Percentiles rank a stretch among this genome's conserved stretches.
phyloP scores from a whole-genome alignment of 495 filamentous ascomycete genomes.

The Penicillium odoratum region DNA sequence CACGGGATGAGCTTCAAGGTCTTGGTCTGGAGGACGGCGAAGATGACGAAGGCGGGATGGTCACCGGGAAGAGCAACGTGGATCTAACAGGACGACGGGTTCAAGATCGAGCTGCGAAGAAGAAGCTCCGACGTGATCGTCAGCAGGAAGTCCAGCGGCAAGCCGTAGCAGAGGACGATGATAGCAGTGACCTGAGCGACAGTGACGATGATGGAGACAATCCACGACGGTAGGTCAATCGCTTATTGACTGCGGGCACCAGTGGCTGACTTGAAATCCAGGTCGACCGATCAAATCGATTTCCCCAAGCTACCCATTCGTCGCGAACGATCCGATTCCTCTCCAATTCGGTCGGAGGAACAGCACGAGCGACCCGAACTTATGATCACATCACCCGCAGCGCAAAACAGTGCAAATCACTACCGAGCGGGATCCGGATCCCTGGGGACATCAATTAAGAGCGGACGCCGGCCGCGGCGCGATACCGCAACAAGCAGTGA shows the following conservation, averaged over 20 bases:
- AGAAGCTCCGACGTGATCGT: slow-evolving; percentile 38
- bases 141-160: slow-evolving; percentile 55
- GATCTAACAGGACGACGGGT: slow-evolving; percentile 70
- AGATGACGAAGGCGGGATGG: slow-evolving; percentile 77
- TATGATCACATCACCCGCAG: slow-evolving; percentile 55
- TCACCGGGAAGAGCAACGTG: slow-evolving; percentile 71
- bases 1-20: slow-evolving; percentile 30
- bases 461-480: slow-evolving; percentile 70
- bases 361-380: slow-evolving; percentile 53
- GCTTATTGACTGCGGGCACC: not conserved
- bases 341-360: slow-evolving; percentile 67
- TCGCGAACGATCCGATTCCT: slow-evolving; percentile 74
- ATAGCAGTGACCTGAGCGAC: slow-evolving; percentile 95
- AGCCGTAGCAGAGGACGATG: slow-evolving; percentile 88
- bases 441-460: slow-evolving; percentile 66
- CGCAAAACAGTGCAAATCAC: slow-evolving; percentile 47
- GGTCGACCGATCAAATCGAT: slow-evolving; percentile 77
- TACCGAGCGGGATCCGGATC: slow-evolving; percentile 76
- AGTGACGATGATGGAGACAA: slow-evolving; percentile 85
- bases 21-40: slow-evolving; percentile 66
- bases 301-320: slow-evolving; percentile 95
- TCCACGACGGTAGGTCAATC: slow-evolving; percentile 34
- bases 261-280: slow-evolving; percentile 27
- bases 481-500: slow-evolving; percentile 93
- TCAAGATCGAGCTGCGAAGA: slow-evolving; percentile 50